Conservation (phyloP, 306 rosid species). For the Spatholobus suberectus region DNA sequence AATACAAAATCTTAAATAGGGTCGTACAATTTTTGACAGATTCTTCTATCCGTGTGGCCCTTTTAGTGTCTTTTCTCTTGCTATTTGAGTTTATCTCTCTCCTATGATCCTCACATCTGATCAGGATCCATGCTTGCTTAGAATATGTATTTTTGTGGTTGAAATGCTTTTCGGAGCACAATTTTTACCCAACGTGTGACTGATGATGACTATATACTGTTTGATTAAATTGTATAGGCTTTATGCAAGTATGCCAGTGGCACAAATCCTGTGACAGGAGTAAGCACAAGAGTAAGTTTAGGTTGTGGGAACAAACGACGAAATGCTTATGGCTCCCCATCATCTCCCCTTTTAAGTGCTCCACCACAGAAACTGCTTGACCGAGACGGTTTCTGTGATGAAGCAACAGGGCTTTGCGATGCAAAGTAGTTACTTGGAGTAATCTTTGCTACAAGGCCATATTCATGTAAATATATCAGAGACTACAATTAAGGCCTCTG, state of each 20-base stretch:
- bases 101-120: not conserved
- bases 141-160: not conserved
- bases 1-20: not conserved
- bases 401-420: slow-evolving; percentile 76
- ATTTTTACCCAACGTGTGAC: not conserved
- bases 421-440: slow-evolving; percentile 46
- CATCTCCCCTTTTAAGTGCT: slow-evolving; percentile 79
- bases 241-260: slow-evolving; percentile 63
- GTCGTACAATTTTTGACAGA: not conserved
- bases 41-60: not conserved
- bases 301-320: slow-evolving; percentile 90
- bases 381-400: slow-evolving; percentile 64
- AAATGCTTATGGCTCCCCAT: slow-evolving; percentile 69
- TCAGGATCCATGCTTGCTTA: not conserved
- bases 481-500: slow-evolving; percentile 31
- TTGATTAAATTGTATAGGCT: slow-evolving; percentile 46
- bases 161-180: not conserved
- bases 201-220: not conserved
- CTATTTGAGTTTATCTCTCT: not conserved
- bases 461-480: slow-evolving; percentile 22
- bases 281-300: slow-evolving; percentile 60
- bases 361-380: slow-evolving; percentile 75
- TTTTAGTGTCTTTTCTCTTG: not conserved
- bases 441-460: slow-evolving; percentile 10
- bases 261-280: slow-evolving; percentile 61